Conservation (phyloP, 805 yeast species). For the Wickerhamiella musiphila region DNA sequence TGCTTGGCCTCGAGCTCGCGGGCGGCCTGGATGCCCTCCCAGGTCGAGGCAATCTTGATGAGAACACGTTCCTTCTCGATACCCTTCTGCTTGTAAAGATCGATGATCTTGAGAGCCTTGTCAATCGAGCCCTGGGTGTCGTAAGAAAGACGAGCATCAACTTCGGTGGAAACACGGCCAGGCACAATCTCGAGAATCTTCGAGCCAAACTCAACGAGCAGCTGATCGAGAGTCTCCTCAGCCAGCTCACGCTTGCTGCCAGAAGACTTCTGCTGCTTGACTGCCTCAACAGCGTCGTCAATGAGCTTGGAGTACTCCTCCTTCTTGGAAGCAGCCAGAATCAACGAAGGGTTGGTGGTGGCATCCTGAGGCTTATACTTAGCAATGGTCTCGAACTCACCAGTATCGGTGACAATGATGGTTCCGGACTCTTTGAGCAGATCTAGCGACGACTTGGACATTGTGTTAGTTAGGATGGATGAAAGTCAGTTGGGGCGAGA, state of each 20-base stretch:
- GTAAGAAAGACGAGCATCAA: conserved; percentile 94
- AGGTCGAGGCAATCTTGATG: conserved; percentile 94
- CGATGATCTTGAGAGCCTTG: conserved; percentile 85
- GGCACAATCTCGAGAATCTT: conserved; percentile 90
- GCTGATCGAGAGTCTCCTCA: conserved; percentile 68
- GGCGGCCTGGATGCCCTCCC: conserved; percentile 99
- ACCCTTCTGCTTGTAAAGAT: conserved; percentile 70
- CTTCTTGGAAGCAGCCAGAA: conserved; percentile 87
- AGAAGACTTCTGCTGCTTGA: conserved; percentile 34
- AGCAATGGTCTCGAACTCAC: conserved; percentile 94
- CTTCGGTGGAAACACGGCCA: conserved; percentile 98
- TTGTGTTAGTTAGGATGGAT: conserved; percentile 2
- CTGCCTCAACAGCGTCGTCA: conserved; percentile 80
- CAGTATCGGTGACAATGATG: conserved; percentile 94
- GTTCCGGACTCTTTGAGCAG: conserved; percentile 92
- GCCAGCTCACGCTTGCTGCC: conserved; percentile 39
- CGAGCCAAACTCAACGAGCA: conserved; percentile 90
- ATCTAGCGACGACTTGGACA: conserved; percentile 65
- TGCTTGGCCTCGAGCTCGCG: conserved; percentile 80
- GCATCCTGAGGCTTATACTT: conserved; percentile 98
- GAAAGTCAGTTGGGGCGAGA: neutral
- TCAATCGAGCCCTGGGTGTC: conserved; percentile 85
- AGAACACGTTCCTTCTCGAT: conserved; percentile 77
- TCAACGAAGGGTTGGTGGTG: conserved; percentile 95
- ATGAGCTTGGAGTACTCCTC: conserved; percentile 75